A percentile compares a stretch with the other conserved stretches of the same genome.
Conservation (phyloP, 2,329 filamentous ascomycete genomes). For the Trichophyton benhamiae region DNA sequence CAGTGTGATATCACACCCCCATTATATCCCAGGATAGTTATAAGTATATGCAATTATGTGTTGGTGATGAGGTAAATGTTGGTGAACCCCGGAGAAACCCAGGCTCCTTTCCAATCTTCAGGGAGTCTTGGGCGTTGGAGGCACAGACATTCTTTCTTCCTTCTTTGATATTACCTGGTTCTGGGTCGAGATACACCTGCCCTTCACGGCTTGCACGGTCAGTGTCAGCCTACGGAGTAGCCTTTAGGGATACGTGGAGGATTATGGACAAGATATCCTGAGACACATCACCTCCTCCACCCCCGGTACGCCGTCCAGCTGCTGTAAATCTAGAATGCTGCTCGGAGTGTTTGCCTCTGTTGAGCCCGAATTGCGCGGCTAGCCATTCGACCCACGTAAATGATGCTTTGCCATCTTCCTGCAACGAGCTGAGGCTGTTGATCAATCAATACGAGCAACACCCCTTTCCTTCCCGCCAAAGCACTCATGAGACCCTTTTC, state of each 20-base stretch:
- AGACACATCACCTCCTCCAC: background rate
- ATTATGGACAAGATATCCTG: background rate
- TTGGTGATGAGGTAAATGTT: constrained; percentile 2
- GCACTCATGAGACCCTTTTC: background rate
- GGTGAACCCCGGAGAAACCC: background rate
- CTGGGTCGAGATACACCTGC: background rate
- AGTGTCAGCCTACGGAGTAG: too few species aligned
- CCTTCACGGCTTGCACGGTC: background rate
- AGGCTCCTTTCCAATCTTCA: constrained; percentile 3
- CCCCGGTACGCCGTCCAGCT: background rate
- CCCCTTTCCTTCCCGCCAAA: background rate
- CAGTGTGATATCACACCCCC: background rate
- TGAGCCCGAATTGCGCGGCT: background rate
- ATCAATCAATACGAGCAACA: background rate
- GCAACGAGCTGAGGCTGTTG: background rate
- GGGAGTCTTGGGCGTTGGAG: background rate
- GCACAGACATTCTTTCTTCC: background rate
- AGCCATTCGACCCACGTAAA: background rate
- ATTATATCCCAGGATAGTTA: background rate
- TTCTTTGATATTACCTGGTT: background rate
- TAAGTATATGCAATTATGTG: background rate
- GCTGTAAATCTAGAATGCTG: background rate
- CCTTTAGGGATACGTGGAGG: background rate
- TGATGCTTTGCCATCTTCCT: background rate
- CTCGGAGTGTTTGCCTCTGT: background rate